Base-by-base conservation (phyloP, 1,284 basidiomycete species). In the Ustilago sp. region DNA sequence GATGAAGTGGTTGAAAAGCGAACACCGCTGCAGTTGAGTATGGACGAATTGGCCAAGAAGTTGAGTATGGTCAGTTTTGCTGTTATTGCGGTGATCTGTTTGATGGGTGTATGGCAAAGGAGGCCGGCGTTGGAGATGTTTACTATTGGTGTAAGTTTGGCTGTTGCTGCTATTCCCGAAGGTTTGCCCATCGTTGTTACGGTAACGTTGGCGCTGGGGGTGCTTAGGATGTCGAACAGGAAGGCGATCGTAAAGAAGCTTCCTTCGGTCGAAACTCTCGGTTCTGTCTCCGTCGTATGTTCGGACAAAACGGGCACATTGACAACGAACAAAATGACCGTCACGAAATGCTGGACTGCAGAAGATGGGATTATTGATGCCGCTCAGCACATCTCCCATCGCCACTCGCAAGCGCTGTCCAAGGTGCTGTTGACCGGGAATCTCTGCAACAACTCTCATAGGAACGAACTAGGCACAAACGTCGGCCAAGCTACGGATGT, bases 121-220 rank as follows among this genome's bases (percentile, higher is more conserved):
- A 89, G 95, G n/a, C 90, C 92, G 13, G 97, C 94, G 94, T 88
- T 98, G 11, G 95, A 98, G 59, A 98, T 98, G 96, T 98, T 98
- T 83, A 98, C 95, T 11, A 98, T 98, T 76, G 95, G 95, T 88
- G 95, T 98, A 4, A 98, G 95, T 1, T 90, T 98, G 64, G 95
- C 95, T 23, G 95, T 98, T 15, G 96, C 95, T 61, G 95, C 95
- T 41, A 98, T 98, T 73, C 95, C 95, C 0, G 96, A 98, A 87
- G 96, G 96, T 31, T 87, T 99, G 17, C 96, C 96, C 0, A 98
- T 98, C 74, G 96, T 98, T 34, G 97, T 95, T 0, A 98, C 95
- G 0, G 95, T 99, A 17, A 98, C 96, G 1, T 91, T 99, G 31
- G 95, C 95, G 0, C 89, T 98, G 9, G 95, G 95, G 55, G 96